These are phyloP conservation scores for Penicillium pulvis DNA, from an alignment of 495 filamentous ascomycete genomes.

Conservation along the genomic window DNA sequence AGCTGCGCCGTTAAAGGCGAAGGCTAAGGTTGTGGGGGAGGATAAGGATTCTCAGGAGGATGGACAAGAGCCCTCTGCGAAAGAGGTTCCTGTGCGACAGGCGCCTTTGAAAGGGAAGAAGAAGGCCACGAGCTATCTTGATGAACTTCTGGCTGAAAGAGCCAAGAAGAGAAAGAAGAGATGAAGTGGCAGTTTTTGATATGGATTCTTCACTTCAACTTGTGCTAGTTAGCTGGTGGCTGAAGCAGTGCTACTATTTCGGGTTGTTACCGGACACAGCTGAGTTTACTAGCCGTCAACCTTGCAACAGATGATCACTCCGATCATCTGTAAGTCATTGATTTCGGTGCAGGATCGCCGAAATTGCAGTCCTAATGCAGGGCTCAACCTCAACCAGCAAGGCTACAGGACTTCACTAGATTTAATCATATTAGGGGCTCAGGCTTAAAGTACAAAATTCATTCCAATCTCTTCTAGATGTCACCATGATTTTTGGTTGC, in stretches of 20 bases:
- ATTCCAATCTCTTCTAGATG: conserved; percentile 29
- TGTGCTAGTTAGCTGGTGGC: neutral
- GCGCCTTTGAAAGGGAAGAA: conserved; percentile 33
- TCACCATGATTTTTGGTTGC: conserved; percentile 24
- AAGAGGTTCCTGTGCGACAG: conserved; percentile 17
- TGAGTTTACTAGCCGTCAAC: neutral
- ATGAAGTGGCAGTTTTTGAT: conserved; percentile 26
- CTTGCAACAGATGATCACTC: neutral
- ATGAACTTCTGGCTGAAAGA: conserved; percentile 52
- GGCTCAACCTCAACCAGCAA: neutral
- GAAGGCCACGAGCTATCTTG: conserved; percentile 51
- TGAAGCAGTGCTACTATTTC: neutral
- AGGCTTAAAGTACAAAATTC: conserved; percentile 29
- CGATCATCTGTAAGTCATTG: neutral
- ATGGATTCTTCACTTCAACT: neutral
- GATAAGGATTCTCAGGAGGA: neutral
- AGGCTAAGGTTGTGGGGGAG: conserved; percentile 1
- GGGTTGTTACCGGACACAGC: neutral
- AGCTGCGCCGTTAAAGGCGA: conserved; percentile 4
- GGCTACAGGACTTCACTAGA: neutral
- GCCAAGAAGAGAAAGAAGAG: conserved; percentile 58
- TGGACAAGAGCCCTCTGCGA: conserved; percentile 1
- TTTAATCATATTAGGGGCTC: conserved; percentile 14
- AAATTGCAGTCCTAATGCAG: neutral
- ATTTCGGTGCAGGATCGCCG: conserved; percentile 5